Evolutionary conservation across 2,329 filamentous ascomycete genomes (phyloP).

Genomic region (Albifimbria verrucaria): DNA sequence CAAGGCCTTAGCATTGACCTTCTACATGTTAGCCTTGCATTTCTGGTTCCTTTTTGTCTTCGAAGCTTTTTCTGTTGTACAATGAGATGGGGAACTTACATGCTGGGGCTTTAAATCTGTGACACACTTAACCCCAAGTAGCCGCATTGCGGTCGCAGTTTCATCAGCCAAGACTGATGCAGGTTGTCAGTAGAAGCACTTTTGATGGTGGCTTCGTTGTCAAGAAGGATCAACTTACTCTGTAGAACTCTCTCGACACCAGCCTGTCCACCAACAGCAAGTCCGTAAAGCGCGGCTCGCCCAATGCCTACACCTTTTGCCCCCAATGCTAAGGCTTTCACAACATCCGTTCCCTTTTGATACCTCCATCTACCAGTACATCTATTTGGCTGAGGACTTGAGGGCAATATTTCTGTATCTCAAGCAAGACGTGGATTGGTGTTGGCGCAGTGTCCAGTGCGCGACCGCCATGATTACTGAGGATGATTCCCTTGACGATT

Average conservation of each 20-base stretch:
- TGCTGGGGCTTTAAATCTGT: slow-evolving; percentile 6
- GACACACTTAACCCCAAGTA: slow-evolving; percentile 7
- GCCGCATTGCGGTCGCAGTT: slow-evolving; percentile 8
- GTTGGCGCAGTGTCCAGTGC: slow-evolving; percentile 48
- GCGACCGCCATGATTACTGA: slow-evolving; percentile 67
- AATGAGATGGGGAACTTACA: slow-evolving; percentile 2
- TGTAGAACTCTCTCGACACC: slow-evolving; percentile 9
- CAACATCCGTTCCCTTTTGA: slow-evolving; percentile 61
- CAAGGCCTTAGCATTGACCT: too few relatives aligned
- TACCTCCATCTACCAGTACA: slow-evolving; percentile 61
- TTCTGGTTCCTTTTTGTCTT: too few relatives aligned
- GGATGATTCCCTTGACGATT: slow-evolving; percentile 63
- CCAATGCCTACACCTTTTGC: slow-evolving; percentile 62
- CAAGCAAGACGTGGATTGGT: slow-evolving; percentile 56
- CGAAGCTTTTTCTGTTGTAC: neutral
- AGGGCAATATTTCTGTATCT: slow-evolving; percentile 58
- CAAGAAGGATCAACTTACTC: slow-evolving; percentile 4
- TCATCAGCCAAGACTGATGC: slow-evolving; percentile 9
- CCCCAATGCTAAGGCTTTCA: slow-evolving; percentile 65
- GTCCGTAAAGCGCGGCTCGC: slow-evolving; percentile 52
- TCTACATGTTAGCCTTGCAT: too few relatives aligned
- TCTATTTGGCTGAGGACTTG: slow-evolving; percentile 57
- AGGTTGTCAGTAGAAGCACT: neutral
- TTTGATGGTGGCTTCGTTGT: neutral
- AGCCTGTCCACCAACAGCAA: slow-evolving; percentile 8